phyloP scores from a whole-genome alignment of 2,329 filamentous ascomycete genomes.

The Plectosphaerella plurivora region DNA sequence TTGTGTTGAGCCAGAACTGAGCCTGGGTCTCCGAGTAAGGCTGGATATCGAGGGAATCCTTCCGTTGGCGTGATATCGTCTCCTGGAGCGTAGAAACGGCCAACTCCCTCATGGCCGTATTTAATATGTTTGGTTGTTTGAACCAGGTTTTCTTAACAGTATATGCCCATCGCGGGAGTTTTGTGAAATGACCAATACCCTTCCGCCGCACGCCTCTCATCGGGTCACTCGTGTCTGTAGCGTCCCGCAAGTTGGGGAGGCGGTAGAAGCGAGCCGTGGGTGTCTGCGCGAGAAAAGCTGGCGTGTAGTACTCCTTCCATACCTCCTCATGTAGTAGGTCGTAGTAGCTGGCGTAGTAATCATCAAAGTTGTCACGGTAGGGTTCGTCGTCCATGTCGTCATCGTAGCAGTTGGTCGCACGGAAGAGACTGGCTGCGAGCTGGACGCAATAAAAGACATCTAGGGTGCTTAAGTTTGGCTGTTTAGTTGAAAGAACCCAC shows the following conservation, averaged over 20 bases:
- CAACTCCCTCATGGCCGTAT: not conserved
- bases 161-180: conserved; percentile 6
- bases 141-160: conserved; percentile 1
- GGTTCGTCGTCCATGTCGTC: conserved; percentile 1
- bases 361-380: conserved; percentile 4
- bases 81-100: conserved; percentile 3
- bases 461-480: conserved; percentile 7
- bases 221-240: conserved; percentile 6
- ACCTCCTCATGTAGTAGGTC: not conserved
- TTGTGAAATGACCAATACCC: conserved; percentile 3
- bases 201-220: conserved; percentile 1
- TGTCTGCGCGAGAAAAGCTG: conserved; percentile 15
- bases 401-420: conserved; percentile 5
- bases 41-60: not conserved
- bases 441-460: conserved; percentile 11
- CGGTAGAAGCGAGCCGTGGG: conserved; percentile 8
- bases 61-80: conserved; percentile 2
- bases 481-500: not conserved
- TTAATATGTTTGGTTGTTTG: not conserved
- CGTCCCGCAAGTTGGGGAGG: conserved; percentile 9
- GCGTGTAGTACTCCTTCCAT: conserved; percentile 4
- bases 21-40: conserved; percentile 5
- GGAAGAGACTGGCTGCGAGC: conserved; percentile 7
- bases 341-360: conserved; percentile 4
- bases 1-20: conserved; percentile 7